phyloP scores from a whole-genome alignment of 345 rosid species.

The Hypericum perforatum region DNA sequence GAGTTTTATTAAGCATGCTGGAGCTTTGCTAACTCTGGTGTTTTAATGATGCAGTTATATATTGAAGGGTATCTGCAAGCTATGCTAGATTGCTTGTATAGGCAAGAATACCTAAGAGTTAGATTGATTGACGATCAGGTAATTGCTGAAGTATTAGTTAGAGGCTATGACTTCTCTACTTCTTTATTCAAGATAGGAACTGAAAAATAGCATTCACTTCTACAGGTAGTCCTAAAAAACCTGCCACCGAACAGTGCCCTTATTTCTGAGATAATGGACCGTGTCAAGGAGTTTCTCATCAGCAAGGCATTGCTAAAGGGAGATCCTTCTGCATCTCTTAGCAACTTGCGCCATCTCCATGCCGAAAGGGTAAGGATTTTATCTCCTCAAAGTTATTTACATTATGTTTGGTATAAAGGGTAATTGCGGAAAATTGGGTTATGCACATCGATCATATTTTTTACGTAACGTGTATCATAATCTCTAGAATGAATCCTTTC shows the following conservation, averaged over 20 bases:
- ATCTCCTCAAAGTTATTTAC: neutral
- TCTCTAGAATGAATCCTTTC: no score
- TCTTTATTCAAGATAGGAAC: neutral
- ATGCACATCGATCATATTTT: no score
- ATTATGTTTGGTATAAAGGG: neutral
- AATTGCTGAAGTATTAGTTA: constrained; percentile 8
- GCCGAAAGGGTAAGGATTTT: constrained; percentile 53
- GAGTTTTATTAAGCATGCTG: no score
- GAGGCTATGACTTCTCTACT: neutral
- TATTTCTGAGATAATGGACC: constrained; percentile 78
- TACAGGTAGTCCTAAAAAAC: constrained; percentile 72
- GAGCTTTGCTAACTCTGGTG: constrained; percentile 7
- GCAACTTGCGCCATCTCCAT: constrained; percentile 50
- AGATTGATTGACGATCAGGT: constrained; percentile 90
- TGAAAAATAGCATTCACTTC: no score
- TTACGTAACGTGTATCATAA: no score
- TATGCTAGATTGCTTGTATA: constrained; percentile 76
- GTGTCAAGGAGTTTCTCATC: constrained; percentile 76
- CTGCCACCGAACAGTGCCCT: constrained; percentile 88
- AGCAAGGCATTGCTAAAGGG: constrained; percentile 83
- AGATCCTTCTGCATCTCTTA: constrained; percentile 62
- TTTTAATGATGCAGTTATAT: constrained; percentile 50
- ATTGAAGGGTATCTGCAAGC: constrained; percentile 97
- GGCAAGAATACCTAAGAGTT: constrained; percentile 90
- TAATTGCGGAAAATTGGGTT: no score